These are phyloP conservation scores for Escovopsis sp. DNA, from an alignment of 2,329 filamentous ascomycete species.

Conservation along the genomic window DNA sequence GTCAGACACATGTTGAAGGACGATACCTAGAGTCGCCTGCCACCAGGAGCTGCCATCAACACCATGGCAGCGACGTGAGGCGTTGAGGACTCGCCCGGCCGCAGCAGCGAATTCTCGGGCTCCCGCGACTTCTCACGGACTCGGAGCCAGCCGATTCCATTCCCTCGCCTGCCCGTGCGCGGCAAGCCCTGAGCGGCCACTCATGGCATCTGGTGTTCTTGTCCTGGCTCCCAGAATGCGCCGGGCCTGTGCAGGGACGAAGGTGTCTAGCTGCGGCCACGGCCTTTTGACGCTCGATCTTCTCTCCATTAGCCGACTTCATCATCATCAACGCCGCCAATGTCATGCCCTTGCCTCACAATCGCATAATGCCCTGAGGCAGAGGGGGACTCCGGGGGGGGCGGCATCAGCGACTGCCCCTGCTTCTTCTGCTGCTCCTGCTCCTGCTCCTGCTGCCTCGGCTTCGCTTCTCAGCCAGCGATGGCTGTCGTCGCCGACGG, in stretches of 20 bases:
- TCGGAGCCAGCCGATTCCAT: background rate
- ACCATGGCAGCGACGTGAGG: background rate
- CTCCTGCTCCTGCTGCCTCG: constrained; percentile 2
- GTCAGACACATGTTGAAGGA: background rate
- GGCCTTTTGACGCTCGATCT: constrained; percentile 3
- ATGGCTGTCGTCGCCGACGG: constrained; percentile 15
- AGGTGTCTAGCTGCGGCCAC: constrained; percentile 16
- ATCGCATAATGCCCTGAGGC: background rate
- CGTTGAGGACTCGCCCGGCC: constrained; percentile 6
- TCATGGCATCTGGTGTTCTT: constrained; percentile 3
- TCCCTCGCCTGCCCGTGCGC: background rate
- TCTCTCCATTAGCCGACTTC: too few relatives aligned
- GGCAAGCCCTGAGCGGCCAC: background rate
- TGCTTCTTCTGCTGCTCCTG: background rate
- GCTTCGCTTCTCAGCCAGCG: constrained; percentile 12
- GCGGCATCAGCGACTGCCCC: background rate
- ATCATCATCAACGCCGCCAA: background rate
- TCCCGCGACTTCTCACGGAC: too few relatives aligned
- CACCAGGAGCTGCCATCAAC: background rate
- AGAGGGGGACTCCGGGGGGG: too few relatives aligned
- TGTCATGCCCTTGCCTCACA: background rate
- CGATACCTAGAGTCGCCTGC: background rate
- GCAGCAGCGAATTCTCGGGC: constrained; percentile 3
- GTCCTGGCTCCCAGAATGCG: constrained; percentile 20
- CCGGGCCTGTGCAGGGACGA: constrained; percentile 24